These are phyloP conservation scores for Talaromyces funiculosus DNA, from an alignment of 2,329 filamentous ascomycete species.

Conservation along the genomic window DNA sequence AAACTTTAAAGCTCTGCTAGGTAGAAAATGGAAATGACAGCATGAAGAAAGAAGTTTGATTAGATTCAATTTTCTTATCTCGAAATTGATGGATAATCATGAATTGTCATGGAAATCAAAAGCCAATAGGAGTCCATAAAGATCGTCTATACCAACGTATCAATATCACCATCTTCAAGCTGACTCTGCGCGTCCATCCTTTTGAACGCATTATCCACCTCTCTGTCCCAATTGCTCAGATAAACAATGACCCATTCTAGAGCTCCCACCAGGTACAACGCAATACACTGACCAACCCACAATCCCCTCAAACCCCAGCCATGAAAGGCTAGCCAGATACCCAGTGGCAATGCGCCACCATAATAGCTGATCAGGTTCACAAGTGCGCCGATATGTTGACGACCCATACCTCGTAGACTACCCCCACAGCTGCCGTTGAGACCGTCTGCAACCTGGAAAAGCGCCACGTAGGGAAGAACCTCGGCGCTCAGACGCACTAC, in stretches of 20 bases:
- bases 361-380: slow-evolving; percentile 85
- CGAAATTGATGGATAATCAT: neutral
- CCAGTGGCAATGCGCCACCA: slow-evolving; percentile 70
- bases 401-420: slow-evolving; percentile 72
- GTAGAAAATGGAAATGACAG: neutral
- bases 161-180: slow-evolving; percentile 17
- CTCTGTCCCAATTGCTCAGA: slow-evolving; percentile 68
- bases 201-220: slow-evolving; percentile 65
- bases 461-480: slow-evolving; percentile 78
- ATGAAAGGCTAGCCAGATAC: slow-evolving; percentile 78
- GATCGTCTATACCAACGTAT: neutral
- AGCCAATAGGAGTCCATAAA: neutral
- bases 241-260: slow-evolving; percentile 76
- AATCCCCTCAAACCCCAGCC: slow-evolving; percentile 76
- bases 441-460: slow-evolving; percentile 87
- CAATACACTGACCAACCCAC: slow-evolving; percentile 79
- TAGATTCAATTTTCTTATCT: neutral
- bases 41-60: neutral
- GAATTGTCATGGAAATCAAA: neutral
- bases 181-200: slow-evolving; percentile 55
- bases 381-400: slow-evolving; percentile 75
- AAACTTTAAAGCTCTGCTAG: neutral
- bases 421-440: slow-evolving; percentile 81
- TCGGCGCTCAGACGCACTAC: slow-evolving; percentile 70
- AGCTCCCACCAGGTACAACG: slow-evolving; percentile 70